Conservation (phyloP, 371 early-diverging fungal species). For the Actinomortierella ambigua region DNA sequence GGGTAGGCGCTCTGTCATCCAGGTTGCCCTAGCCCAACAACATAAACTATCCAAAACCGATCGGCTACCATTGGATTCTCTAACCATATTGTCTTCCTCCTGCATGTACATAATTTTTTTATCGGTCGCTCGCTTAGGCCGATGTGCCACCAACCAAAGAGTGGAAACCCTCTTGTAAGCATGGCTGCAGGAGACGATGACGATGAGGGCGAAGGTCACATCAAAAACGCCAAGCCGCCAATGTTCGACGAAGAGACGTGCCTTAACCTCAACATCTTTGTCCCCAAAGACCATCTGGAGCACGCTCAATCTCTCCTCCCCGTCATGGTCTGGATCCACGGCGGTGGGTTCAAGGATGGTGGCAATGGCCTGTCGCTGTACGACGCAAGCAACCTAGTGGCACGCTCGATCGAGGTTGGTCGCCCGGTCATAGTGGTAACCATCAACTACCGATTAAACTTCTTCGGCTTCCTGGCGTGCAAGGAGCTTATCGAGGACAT, state of each 20-base stretch:
- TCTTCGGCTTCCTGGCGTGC: slow-evolving; percentile 46
- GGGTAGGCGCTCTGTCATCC: slow-evolving; percentile 13
- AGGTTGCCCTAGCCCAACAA: neutral
- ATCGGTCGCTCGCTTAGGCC: slow-evolving; percentile 12
- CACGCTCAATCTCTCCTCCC: too few relatives aligned
- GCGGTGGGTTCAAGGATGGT: slow-evolving; percentile 41
- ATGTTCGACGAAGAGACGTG: slow-evolving; percentile 39
- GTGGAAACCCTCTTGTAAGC: slow-evolving; percentile 26
- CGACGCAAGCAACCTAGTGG: slow-evolving; percentile 31
- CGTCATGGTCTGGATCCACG: slow-evolving; percentile 26
- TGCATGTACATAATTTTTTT: neutral
- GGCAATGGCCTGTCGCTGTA: slow-evolving; percentile 32
- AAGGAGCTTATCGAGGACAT: slow-evolving; percentile 36
- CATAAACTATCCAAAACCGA: neutral
- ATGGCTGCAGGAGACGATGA: slow-evolving; percentile 15
- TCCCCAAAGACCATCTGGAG: slow-evolving; percentile 18
- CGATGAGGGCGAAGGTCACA: slow-evolving; percentile 29
- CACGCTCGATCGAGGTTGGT: slow-evolving; percentile 20
- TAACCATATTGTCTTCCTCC: too few relatives aligned
- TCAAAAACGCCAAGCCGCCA: slow-evolving; percentile 27
- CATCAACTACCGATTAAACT: slow-evolving; percentile 48
- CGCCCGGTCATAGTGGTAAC: slow-evolving; percentile 46
- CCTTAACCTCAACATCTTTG: slow-evolving; percentile 47
- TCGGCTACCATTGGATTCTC: too few relatives aligned
- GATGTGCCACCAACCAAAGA: slow-evolving; percentile 35